Conservation (phyloP, 148 eudicot species). For the Rhododendron ferrugineum region DNA sequence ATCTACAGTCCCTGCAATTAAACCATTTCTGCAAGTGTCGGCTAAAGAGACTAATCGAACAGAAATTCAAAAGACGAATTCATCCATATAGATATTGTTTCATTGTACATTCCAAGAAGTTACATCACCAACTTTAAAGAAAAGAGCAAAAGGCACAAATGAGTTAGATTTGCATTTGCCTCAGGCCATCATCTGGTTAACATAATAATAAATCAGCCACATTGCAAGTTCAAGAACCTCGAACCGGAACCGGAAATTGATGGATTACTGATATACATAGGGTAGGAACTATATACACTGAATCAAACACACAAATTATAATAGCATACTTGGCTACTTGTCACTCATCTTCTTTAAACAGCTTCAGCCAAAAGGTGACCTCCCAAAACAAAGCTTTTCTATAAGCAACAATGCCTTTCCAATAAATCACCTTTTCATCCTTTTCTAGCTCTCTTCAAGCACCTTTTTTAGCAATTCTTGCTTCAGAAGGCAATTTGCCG, state of each 20-base stretch:
- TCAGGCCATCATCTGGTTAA: not conserved
- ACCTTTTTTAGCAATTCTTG: not conserved
- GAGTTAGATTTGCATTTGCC: slow-evolving; percentile 11
- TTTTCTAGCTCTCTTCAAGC: not conserved
- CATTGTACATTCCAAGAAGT: not conserved
- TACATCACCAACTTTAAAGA: not conserved
- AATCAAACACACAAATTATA: not conserved
- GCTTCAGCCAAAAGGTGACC: not conserved
- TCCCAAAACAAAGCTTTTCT: not conserved
- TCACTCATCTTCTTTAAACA: not conserved
- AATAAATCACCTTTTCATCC: not conserved
- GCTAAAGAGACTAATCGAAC: not conserved
- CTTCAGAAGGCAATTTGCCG: not conserved
- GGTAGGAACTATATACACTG: slow-evolving; percentile 5
- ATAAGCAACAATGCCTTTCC: no score
- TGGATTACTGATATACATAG: not conserved
- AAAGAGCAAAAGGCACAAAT: not conserved
- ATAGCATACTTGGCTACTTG: not conserved
- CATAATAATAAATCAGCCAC: not conserved
- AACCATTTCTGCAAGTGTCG: not conserved
- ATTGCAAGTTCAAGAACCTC: not conserved
- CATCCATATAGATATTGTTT: not conserved
- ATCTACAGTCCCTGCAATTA: not conserved
- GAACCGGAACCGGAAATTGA: not conserved
- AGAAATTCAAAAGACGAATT: not conserved